These are phyloP conservation scores for Sphagnum tenellum DNA, from an alignment of 225 moss, liverwort and hornwort species.

Conservation along the genomic window DNA sequence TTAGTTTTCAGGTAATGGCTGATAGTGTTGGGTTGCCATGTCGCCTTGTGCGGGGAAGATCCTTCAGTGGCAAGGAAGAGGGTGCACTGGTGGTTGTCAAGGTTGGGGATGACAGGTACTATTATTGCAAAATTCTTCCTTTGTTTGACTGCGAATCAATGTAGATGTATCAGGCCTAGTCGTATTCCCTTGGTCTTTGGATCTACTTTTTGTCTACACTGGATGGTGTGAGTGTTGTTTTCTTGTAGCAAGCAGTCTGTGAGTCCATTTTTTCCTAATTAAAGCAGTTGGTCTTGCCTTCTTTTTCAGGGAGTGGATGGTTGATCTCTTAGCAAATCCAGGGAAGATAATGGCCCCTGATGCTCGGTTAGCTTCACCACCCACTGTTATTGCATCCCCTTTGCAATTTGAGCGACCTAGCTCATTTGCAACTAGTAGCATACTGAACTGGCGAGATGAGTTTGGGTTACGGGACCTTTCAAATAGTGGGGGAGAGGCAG, in stretches of 20 bases:
- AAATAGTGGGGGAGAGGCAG: conserved; percentile 21
- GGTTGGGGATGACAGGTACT: conserved; percentile 60
- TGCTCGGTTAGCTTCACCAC: conserved; percentile 61
- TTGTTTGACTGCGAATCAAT: too few species aligned
- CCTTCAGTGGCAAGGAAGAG: conserved; percentile 60
- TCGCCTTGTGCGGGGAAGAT: conserved; percentile 79
- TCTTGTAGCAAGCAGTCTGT: too few species aligned
- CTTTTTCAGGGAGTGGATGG: conserved; percentile 84
- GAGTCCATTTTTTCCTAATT: too few species aligned
- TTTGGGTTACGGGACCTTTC: conserved; percentile 32
- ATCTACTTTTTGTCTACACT: too few species aligned
- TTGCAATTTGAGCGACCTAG: conserved; percentile 77
- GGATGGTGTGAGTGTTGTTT: too few species aligned
- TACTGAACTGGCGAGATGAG: conserved; percentile 68
- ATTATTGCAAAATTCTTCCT: too few species aligned
- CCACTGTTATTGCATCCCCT: conserved; percentile 72
- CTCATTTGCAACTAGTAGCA: conserved; percentile 69
- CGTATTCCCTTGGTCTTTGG: too few species aligned
- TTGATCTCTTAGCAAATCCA: conserved; percentile 79
- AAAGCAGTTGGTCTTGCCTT: too few species aligned
- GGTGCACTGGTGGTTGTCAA: conserved; percentile 85
- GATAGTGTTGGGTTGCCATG: conserved; percentile 93
- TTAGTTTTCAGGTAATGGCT: conserved; percentile 61
- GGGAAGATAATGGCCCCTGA: conserved; percentile 68
- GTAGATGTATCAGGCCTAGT: too few species aligned